phyloP scores from a whole-genome alignment of 345 rosid species.

The Aethionema arabicum region DNA sequence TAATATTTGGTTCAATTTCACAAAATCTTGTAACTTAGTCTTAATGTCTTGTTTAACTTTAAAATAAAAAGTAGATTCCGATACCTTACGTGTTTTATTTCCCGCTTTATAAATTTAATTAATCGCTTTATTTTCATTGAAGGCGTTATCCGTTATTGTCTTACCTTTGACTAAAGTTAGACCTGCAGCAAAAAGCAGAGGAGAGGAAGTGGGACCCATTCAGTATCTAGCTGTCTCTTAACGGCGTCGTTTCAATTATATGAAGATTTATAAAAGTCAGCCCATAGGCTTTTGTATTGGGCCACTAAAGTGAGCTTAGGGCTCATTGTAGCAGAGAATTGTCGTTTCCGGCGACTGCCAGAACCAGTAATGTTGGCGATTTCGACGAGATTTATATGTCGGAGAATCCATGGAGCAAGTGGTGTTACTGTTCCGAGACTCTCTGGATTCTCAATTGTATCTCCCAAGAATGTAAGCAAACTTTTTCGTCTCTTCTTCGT shows the following conservation, averaged over 20 bases:
- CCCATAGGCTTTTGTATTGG: not conserved
- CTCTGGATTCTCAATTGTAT: conserved; percentile 48
- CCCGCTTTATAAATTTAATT: too few relatives aligned
- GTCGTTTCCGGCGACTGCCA: conserved; percentile 24
- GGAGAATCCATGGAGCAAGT: conserved; percentile 41
- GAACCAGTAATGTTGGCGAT: conserved; percentile 31
- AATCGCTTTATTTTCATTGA: not conserved
- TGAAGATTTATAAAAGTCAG: not conserved
- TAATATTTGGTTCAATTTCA: too few relatives aligned
- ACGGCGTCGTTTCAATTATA: not conserved
- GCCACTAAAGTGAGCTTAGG: not conserved
- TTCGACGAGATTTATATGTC: conserved; percentile 37
- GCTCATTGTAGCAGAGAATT: not conserved
- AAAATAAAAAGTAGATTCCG: too few relatives aligned
- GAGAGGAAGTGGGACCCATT: conserved; percentile 9
- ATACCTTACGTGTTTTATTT: too few relatives aligned
- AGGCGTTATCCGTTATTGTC: conserved; percentile 4
- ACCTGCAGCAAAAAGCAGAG: not conserved
- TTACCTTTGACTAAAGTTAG: conserved; percentile 22
- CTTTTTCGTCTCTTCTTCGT: not conserved
- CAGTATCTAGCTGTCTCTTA: not conserved
- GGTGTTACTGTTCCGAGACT: conserved; percentile 43
- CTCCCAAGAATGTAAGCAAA: conserved; percentile 60
- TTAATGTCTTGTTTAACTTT: too few relatives aligned
- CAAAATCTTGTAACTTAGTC: too few relatives aligned